Conservation (phyloP, 2,329 filamentous ascomycete genomes). For the Paecilomyces sp. region DNA sequence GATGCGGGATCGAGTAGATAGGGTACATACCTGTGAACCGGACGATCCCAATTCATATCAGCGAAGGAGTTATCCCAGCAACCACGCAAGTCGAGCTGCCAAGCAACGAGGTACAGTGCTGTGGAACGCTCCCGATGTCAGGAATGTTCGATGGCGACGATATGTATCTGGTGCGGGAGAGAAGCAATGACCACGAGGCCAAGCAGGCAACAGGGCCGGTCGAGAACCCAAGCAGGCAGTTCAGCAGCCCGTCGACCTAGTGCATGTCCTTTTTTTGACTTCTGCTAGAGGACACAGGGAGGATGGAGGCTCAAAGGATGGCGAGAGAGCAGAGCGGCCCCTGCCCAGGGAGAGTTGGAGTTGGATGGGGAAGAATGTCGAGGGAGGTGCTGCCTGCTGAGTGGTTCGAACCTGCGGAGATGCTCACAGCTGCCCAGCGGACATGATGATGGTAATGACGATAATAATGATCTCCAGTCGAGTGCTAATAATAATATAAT, state of each 20-base stretch:
- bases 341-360: constrained; percentile 11
- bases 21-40: constrained; percentile 37
- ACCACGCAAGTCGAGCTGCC: constrained; percentile 31
- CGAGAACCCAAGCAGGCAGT: neutral
- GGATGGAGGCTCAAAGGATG: neutral
- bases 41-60: constrained; percentile 42
- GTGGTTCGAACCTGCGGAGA: neutral
- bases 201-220: constrained; percentile 11
- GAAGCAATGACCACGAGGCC: constrained; percentile 17
- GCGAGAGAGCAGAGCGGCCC: neutral
- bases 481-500: neutral
- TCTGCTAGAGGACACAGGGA: neutral
- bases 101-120: constrained; percentile 22
- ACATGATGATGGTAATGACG: neutral
- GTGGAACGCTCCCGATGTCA: constrained; percentile 14
- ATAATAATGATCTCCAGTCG: too few relatives aligned
- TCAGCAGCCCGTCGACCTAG: constrained; percentile 2
- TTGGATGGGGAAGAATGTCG: constrained; percentile 1
- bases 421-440: neutral
- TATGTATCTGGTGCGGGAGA: constrained; percentile 15
- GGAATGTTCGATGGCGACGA: constrained; percentile 22
- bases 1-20: neutral
- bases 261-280: constrained; percentile 2
- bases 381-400: constrained; percentile 17
- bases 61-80: constrained; percentile 27